Evolutionary conservation across 768 basidiomycete genomes (phyloP).

Genomic region (Serendipita vermifera): DNA sequence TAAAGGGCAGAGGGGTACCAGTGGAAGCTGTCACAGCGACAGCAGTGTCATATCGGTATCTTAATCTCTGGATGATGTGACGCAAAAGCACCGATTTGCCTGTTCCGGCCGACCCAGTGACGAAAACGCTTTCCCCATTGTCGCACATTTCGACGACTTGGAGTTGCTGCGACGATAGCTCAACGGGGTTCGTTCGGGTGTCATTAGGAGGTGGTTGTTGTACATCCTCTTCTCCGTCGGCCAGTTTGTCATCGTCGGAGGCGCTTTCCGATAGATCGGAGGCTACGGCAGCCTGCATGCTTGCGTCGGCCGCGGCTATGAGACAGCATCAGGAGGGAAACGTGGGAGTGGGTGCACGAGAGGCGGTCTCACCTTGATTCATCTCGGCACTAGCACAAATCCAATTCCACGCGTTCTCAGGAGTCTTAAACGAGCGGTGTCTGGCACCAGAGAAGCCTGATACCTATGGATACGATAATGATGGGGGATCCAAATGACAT

Average conservation of each 20-base stretch:
- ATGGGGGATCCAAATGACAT: neutral
- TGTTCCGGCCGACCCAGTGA: conserved; percentile 78
- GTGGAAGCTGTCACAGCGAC: conserved; percentile 69
- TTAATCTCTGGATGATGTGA: conserved; percentile 48
- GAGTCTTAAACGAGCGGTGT: neutral
- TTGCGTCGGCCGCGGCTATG: neutral
- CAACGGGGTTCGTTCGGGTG: neutral
- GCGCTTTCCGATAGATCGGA: neutral
- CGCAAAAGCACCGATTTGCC: conserved; percentile 75
- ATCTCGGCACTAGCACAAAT: neutral
- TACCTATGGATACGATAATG: neutral
- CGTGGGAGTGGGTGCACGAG: neutral
- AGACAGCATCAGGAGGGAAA: neutral
- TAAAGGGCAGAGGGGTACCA: conserved; percentile 18
- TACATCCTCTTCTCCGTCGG: neutral
- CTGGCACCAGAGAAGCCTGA: neutral
- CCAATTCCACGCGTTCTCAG: neutral
- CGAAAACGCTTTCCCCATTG: conserved; percentile 57
- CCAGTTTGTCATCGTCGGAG: neutral
- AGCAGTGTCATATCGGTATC: conserved; percentile 21
- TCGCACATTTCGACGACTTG: conserved; percentile 44
- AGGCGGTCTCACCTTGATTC: neutral
- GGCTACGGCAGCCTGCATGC: neutral
- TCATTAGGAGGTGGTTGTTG: neutral
- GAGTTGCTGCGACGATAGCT: conserved; percentile 41